These are phyloP conservation scores for Starmerella vaccinii DNA, from an alignment of 805 yeast genomes.

Conservation along the genomic window DNA sequence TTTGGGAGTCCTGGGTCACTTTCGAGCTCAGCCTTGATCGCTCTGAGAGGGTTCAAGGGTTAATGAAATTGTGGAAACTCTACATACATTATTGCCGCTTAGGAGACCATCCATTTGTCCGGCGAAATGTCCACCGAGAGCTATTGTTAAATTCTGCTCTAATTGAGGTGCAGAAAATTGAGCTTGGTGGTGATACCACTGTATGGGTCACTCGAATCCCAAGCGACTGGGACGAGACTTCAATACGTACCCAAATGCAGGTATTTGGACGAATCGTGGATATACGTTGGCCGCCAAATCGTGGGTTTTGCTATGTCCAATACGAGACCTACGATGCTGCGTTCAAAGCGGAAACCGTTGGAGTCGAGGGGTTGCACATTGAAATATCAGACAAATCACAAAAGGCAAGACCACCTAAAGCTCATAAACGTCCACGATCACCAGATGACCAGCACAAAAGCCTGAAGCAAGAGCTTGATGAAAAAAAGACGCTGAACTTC, in stretches of 20 bases:
- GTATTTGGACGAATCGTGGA: neutral
- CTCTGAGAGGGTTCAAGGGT: neutral
- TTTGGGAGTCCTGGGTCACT: neutral
- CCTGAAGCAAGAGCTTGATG: neutral
- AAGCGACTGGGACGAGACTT: neutral
- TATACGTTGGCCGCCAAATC: neutral
- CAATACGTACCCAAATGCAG: neutral
- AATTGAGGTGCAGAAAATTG: neutral
- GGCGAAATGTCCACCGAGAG: neutral
- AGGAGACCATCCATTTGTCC: neutral
- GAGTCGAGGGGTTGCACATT: neutral
- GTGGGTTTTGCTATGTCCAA: neutral
- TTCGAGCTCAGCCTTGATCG: neutral
- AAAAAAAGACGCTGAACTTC: neutral
- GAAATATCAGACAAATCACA: neutral
- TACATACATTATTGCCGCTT: neutral
- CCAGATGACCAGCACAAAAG: neutral
- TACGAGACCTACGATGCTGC: neutral
- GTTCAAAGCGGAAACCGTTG: neutral
- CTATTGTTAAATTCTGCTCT: neutral
- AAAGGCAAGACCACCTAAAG: neutral
- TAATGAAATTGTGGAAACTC: neutral
- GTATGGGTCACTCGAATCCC: neutral
- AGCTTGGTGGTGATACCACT: neutral
- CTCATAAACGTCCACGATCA: neutral